Evolutionary conservation across 1,284 basidiomycete genomes (phyloP).

Genomic region (Apiotrichum gracile): DNA sequence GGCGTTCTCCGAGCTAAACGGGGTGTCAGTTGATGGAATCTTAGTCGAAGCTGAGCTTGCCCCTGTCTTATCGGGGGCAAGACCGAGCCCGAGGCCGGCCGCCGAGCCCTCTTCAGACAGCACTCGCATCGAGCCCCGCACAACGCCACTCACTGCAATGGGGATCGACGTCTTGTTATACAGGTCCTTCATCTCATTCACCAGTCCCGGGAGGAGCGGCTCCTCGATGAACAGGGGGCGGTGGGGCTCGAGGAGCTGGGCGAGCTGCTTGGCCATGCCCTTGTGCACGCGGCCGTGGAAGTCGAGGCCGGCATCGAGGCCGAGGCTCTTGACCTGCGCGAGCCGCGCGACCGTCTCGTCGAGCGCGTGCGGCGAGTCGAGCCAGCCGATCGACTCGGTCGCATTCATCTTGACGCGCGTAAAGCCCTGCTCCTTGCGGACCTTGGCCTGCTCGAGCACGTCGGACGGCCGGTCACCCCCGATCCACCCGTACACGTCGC

Average conservation of each 20-base stretch:
- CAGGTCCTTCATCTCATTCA: conserved; percentile 49
- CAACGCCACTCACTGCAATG: conserved; percentile 46
- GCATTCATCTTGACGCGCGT: conserved; percentile 67
- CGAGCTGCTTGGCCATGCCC: conserved; percentile 71
- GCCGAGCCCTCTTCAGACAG: no score
- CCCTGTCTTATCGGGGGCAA: no score
- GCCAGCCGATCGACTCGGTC: conserved; percentile 47
- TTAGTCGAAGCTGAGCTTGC: neutral
- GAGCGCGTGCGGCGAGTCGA: conserved; percentile 53
- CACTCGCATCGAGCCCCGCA: no score
- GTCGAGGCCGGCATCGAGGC: conserved; percentile 58
- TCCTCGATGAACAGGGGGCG: conserved; percentile 71
- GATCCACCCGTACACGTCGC: conserved; percentile 47
- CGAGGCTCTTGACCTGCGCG: conserved; percentile 58
- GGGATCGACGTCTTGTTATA: conserved; percentile 50
- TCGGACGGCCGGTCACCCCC: conserved; percentile 61
- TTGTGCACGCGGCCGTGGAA: conserved; percentile 59
- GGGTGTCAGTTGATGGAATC: neutral
- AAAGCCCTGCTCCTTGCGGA: conserved; percentile 64
- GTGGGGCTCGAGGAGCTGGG: conserved; percentile 59
- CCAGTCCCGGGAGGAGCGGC: conserved; percentile 56
- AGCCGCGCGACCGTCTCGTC: conserved; percentile 59
- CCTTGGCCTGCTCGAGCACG: conserved; percentile 58
- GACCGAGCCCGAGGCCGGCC: no score
- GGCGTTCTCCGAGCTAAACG: conserved; percentile 61